Evolutionary conservation across 805 yeast genomes (phyloP), one percentile per base, ranked within the genome.

Genomic region (Sporopachydermia lactativora): DNA sequence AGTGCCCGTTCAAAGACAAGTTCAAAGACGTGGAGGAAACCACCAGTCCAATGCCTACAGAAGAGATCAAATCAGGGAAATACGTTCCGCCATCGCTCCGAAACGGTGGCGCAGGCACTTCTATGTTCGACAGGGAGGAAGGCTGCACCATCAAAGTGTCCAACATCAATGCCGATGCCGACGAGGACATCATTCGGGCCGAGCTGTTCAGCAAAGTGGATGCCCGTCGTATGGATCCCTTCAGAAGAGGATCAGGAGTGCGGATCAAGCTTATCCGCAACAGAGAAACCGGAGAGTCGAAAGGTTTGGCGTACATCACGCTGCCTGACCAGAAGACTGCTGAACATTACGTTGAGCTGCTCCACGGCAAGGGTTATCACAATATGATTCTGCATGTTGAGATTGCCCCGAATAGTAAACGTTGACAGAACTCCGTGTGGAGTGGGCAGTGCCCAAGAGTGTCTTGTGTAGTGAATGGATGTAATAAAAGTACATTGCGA

Each of bases 241-340:
- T 79, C 68, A 67, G 94, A 75, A 52, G 74, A 66, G 45, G 66
- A 73, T 8, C 31, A 49, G 66, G 73, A 44, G 74, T 73, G 53
- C 81, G 95, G 65, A 82, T 81, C 49, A 80, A 81, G 47, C 70
- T 92, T 44, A 86, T 86, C 45, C 81, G 83, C 67, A 83, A 86
- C 65, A 81, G 85, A 65, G 95, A 82, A 53, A 92, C 97, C 18
- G 92, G 95, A 49, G 80, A 79, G 61, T 82, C 95, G 37, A 81
- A 85, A 65, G 99, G 99, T 56, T 77, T 89, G 61, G 97, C 97
- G 4, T 92, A 84, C 61, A 94, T 88, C 49, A 79, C 89, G 45
- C 82, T 82, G 59, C 73, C 70, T 44, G 70, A 77, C 42, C 75
- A 75, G 55, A 59, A 61, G 43, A 66, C 64, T 50, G 98, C 97